Evolutionary conservation across 352 stramenopile species (phyloP).

Genomic region (Globisporangium okanoganense): DNA sequence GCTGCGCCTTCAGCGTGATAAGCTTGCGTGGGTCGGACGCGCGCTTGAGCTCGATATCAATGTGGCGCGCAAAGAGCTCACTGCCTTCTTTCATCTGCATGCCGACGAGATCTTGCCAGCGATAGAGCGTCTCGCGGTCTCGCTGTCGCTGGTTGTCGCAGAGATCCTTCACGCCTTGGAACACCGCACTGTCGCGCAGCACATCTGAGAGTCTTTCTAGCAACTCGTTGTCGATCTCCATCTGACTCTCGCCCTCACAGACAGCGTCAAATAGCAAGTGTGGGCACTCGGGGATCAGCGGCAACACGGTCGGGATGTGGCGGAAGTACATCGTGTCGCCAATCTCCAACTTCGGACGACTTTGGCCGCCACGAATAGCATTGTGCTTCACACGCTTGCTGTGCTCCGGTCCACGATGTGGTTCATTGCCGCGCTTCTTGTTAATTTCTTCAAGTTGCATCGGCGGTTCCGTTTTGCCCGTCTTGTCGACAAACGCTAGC

Average conservation of each 20-base stretch:
- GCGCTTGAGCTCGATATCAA: slow-evolving; percentile 40
- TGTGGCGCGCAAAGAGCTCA: slow-evolving; percentile 59
- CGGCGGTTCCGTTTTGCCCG: slow-evolving; percentile 19
- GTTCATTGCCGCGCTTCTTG: slow-evolving; percentile 8
- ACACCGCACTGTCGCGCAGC: slow-evolving; percentile 59
- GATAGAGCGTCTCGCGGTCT: slow-evolving; percentile 68
- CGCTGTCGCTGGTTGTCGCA: slow-evolving; percentile 52
- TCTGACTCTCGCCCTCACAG: slow-evolving; percentile 17
- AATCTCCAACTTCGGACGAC: not conserved
- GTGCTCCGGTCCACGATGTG: not conserved
- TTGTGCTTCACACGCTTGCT: slow-evolving; percentile 12
- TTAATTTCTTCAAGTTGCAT: not conserved
- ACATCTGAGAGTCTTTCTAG: slow-evolving; percentile 58
- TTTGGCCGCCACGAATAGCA: not conserved
- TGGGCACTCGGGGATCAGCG: slow-evolving; percentile 47
- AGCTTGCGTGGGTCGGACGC: slow-evolving; percentile 38
- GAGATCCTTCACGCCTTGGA: slow-evolving; percentile 61
- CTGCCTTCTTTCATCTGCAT: slow-evolving; percentile 85
- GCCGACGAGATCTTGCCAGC: slow-evolving; percentile 72
- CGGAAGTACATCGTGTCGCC: slow-evolving; percentile 34
- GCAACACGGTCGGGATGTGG: slow-evolving; percentile 51
- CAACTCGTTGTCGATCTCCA: slow-evolving; percentile 37
- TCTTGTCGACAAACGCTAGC: slow-evolving; percentile 70
- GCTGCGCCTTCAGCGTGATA: slow-evolving; percentile 57
- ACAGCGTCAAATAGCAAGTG: slow-evolving; percentile 69